Conservation (phyloP, 148 eudicot species). For the Nepenthes gracilis region DNA sequence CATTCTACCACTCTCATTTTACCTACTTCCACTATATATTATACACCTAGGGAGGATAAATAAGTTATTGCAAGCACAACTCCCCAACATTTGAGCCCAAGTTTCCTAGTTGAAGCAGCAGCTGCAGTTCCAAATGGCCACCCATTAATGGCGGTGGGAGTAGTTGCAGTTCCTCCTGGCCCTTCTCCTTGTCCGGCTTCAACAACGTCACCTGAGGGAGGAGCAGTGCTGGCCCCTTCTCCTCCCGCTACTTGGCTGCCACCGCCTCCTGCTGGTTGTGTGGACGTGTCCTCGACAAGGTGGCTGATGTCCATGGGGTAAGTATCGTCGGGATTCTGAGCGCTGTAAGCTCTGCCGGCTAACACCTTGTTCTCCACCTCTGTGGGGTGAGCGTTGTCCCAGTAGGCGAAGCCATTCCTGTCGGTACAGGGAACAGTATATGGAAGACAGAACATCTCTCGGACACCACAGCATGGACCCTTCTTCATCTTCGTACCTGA, state of each 20-base stretch:
- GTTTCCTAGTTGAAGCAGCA: neutral
- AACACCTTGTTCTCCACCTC: constrained; percentile 13
- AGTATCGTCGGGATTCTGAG: constrained; percentile 1
- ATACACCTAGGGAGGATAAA: no score
- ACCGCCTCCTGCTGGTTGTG: neutral
- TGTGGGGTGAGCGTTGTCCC: constrained; percentile 14
- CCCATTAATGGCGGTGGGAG: neutral
- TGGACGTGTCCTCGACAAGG: constrained; percentile 1
- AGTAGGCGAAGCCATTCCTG: constrained; percentile 6
- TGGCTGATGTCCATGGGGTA: constrained; percentile 12
- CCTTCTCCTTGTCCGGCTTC: neutral
- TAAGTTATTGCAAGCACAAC: no score
- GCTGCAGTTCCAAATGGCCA: neutral
- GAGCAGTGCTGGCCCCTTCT: neutral
- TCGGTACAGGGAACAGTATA: neutral
- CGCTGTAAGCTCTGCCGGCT: constrained; percentile 9
- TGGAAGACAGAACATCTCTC: neutral
- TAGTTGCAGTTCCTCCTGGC: neutral
- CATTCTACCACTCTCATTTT: no score
- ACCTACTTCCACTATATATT: no score
- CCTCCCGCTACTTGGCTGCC: neutral
- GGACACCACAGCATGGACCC: neutral
- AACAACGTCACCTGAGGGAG: neutral
- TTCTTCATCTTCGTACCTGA: neutral
- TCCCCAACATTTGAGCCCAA: no score